phyloP scores from a whole-genome alignment of 2,329 filamentous ascomycete genomes.

The Talaromyces sp. region DNA sequence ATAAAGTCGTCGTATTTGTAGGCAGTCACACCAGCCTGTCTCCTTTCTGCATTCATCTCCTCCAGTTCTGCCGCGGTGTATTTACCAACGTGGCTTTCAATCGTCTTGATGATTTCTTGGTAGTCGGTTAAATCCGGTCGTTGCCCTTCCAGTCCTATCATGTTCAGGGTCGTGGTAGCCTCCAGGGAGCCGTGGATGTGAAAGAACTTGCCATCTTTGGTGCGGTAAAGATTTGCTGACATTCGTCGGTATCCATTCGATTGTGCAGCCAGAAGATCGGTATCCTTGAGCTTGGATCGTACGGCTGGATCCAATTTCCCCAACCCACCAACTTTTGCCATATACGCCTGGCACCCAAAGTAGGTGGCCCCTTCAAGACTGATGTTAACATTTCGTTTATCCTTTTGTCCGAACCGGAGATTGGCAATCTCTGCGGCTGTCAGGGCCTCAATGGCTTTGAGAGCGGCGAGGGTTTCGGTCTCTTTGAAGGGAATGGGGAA shows the following conservation, averaged over 20 bases:
- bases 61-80: slow-evolving; percentile 55
- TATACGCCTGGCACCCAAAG: slow-evolving; percentile 37
- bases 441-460: slow-evolving; percentile 56
- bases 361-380: slow-evolving; percentile 34
- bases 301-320: slow-evolving; percentile 33
- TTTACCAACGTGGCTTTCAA: slow-evolving; percentile 53
- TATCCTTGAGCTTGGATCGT: slow-evolving; percentile 48
- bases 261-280: slow-evolving; percentile 64
- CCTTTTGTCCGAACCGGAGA: slow-evolving; percentile 42
- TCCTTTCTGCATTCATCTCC: slow-evolving; percentile 47
- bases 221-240: slow-evolving; percentile 66
- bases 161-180: slow-evolving; percentile 61
- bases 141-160: slow-evolving; percentile 62
- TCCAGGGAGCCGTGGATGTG: slow-evolving; percentile 72
- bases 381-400: slow-evolving; percentile 31
- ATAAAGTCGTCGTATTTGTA: slow-evolving; percentile 56
- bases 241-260: slow-evolving; percentile 65
- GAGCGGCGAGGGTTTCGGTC: slow-evolving; percentile 47
- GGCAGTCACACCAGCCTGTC: slow-evolving; percentile 56
- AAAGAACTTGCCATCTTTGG: slow-evolving; percentile 62
- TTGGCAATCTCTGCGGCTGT: slow-evolving; percentile 56
- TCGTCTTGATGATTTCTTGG: slow-evolving; percentile 51
- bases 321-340: slow-evolving; percentile 35
- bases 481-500: slow-evolving; percentile 46
- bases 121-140: slow-evolving; percentile 58